Conservation (phyloP, 306 rosid species). For the Malus sieversii region DNA sequence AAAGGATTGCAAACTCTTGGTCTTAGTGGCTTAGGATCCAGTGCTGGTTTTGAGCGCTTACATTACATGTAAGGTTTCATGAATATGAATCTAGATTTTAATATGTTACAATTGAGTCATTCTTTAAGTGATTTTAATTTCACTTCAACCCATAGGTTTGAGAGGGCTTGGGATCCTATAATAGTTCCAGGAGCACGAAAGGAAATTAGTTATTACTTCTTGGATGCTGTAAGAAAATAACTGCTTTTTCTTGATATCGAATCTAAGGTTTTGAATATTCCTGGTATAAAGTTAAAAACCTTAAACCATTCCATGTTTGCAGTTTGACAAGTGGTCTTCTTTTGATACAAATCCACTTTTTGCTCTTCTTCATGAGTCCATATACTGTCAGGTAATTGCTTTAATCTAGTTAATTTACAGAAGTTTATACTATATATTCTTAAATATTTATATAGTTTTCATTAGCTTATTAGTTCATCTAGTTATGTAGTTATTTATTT, state of each 20-base stretch:
- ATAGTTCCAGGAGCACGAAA: slow-evolving; percentile 71
- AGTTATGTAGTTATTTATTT: background rate
- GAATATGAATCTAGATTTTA: background rate
- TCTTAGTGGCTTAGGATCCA: slow-evolving; percentile 66
- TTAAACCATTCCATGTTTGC: slow-evolving; percentile 24
- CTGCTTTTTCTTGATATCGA: slow-evolving; percentile 13
- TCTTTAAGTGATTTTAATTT: background rate
- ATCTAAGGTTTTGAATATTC: slow-evolving; percentile 16
- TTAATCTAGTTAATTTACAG: slow-evolving; percentile 3
- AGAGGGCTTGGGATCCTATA: slow-evolving; percentile 89
- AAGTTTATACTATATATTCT: background rate
- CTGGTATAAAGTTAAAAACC: slow-evolving; percentile 15
- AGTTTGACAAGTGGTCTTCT: slow-evolving; percentile 59
- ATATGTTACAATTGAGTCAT: background rate
- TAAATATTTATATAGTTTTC: background rate
- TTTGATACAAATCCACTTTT: slow-evolving; percentile 75
- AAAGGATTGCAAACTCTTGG: slow-evolving; percentile 86
- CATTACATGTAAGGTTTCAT: slow-evolving; percentile 65
- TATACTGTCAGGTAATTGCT: slow-evolving; percentile 75
- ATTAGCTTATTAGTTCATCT: background rate
- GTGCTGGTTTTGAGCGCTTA: slow-evolving; percentile 83
- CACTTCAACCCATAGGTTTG: slow-evolving; percentile 50
- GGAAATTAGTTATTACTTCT: slow-evolving; percentile 64
- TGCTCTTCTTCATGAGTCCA: slow-evolving; percentile 70
- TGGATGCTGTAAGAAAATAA: slow-evolving; percentile 56